Percentiles rank a stretch among this genome's conserved stretches.
These are phyloP conservation scores for Paxillus ammoniavirescens DNA, from an alignment of 768 basidiomycete genomes.

Conservation along the genomic window DNA sequence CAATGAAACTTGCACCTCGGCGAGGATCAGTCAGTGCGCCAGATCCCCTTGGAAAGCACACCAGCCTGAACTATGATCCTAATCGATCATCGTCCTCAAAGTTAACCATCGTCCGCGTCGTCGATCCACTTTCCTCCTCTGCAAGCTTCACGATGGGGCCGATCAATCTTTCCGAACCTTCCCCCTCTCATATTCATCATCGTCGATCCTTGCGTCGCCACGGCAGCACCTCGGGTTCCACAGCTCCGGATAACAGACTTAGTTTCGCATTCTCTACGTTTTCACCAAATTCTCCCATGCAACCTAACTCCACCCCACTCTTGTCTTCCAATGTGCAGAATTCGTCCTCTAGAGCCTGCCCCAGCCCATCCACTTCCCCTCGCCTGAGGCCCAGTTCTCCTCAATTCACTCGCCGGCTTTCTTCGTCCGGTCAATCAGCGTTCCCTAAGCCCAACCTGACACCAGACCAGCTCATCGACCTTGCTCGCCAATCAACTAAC, in stretches of 20 bases:
- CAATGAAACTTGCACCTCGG: conserved; percentile 46
- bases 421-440: conserved; percentile 33
- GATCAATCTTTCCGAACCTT: conserved; percentile 27
- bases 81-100: conserved; percentile 57
- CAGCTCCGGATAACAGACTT: conserved; percentile 36
- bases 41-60: conserved; percentile 65
- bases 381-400: conserved; percentile 52
- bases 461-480: conserved; percentile 73
- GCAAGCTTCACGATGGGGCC: conserved; percentile 5
- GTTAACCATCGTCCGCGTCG: conserved; percentile 75
- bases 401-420: conserved; percentile 27
- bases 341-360: conserved; percentile 28
- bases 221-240: conserved; percentile 28
- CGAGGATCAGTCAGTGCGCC: conserved; percentile 68
- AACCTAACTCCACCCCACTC: conserved; percentile 16
- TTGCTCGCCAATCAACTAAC: conserved; percentile 61
- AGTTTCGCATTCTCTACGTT: conserved; percentile 73
- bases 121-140: conserved; percentile 30
- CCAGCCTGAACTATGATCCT: conserved; percentile 50
- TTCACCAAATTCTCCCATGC: conserved; percentile 27
- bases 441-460: conserved; percentile 51
- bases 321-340: conserved; percentile 27
- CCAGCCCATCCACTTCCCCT: conserved; percentile 37
- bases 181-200: conserved; percentile 22
- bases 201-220: conserved; percentile 33